phyloP scores from a whole-genome alignment of 495 filamentous ascomycete species.

The Acidiella bohemica region DNA sequence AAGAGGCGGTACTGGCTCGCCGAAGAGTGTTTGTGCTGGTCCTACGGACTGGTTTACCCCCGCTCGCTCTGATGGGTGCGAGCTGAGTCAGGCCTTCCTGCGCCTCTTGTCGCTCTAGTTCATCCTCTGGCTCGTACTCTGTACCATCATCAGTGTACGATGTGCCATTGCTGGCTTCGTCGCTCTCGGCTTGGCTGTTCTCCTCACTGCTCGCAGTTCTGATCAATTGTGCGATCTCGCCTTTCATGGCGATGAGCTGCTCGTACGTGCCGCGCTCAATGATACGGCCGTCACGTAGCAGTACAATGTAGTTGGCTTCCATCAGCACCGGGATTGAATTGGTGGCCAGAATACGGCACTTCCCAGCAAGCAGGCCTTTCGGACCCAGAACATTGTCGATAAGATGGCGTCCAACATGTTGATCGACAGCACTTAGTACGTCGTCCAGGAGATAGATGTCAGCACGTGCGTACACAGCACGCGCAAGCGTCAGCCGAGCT shows the following conservation, averaged over 20 bases:
- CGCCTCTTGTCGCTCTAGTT: slow-evolving; percentile 48
- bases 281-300: slow-evolving; percentile 72
- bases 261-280: slow-evolving; percentile 80
- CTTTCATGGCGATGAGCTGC: slow-evolving; percentile 86
- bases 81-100: slow-evolving; percentile 57
- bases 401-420: slow-evolving; percentile 89
- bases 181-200: slow-evolving; percentile 32
- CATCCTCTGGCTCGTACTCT: slow-evolving; percentile 37
- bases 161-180: slow-evolving; percentile 37
- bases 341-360: slow-evolving; percentile 87
- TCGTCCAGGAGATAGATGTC: slow-evolving; percentile 95
- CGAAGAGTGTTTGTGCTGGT: slow-evolving; percentile 62
- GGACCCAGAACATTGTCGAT: slow-evolving; percentile 85
- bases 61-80: slow-evolving; percentile 48
- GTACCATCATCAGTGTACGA: slow-evolving; percentile 38
- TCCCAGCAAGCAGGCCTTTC: slow-evolving; percentile 67
- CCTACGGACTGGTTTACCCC: slow-evolving; percentile 35
- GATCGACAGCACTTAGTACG: slow-evolving; percentile 88
- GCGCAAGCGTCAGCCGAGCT: slow-evolving; percentile 82
- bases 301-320: slow-evolving; percentile 71
- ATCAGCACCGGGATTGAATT: slow-evolving; percentile 89
- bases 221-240: slow-evolving; percentile 73
- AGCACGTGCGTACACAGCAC: slow-evolving; percentile 94
- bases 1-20: slow-evolving; percentile 82
- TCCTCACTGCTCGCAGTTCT: slow-evolving; percentile 59